Percentiles rank a stretch among this genome's conserved stretches.
These are phyloP conservation scores for Xerocomus potaroensis DNA, from an alignment of 768 basidiomycete genomes.

Conservation along the genomic window DNA sequence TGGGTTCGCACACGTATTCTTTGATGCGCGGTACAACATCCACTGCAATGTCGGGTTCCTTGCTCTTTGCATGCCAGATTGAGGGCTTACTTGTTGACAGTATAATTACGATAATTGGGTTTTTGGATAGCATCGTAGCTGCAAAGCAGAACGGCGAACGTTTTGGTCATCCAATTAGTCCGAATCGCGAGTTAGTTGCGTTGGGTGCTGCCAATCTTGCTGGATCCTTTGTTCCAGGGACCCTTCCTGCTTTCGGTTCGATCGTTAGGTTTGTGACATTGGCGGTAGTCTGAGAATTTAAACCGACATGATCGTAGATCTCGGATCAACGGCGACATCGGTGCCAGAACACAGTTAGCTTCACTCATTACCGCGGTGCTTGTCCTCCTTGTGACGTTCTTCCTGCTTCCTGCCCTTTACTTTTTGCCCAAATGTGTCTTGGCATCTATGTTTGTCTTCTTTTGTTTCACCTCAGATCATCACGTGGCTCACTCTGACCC, in stretches of 20 bases:
- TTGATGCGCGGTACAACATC: slow-evolving; percentile 79
- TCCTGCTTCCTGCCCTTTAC: slow-evolving; percentile 80
- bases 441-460: slow-evolving; percentile 70
- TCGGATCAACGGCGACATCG: slow-evolving; percentile 86
- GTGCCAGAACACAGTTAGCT: slow-evolving; percentile 86
- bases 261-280: slow-evolving; percentile 66
- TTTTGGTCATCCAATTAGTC: slow-evolving; percentile 85
- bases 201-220: slow-evolving; percentile 77
- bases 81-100: slow-evolving; percentile 32
- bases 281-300: background rate
- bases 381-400: slow-evolving; percentile 83
- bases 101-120: slow-evolving; percentile 79
- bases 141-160: slow-evolving; percentile 88
- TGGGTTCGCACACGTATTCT: slow-evolving; percentile 52
- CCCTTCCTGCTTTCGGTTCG: slow-evolving; percentile 88
- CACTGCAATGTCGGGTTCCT: slow-evolving; percentile 64
- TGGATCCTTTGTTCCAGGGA: slow-evolving; percentile 80
- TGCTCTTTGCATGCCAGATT: background rate
- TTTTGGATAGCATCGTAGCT: slow-evolving; percentile 91
- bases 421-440: slow-evolving; percentile 88
- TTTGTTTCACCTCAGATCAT: background rate
- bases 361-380: slow-evolving; percentile 71
- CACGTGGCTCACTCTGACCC: slow-evolving; percentile 9
- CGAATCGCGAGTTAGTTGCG: slow-evolving; percentile 94
- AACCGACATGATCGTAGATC: slow-evolving; percentile 39